Percentiles rank a stretch among this genome's conserved stretches.
Evolutionary conservation across 2,329 filamentous ascomycete species (phyloP).

Genomic region (Venturia asperata): DNA sequence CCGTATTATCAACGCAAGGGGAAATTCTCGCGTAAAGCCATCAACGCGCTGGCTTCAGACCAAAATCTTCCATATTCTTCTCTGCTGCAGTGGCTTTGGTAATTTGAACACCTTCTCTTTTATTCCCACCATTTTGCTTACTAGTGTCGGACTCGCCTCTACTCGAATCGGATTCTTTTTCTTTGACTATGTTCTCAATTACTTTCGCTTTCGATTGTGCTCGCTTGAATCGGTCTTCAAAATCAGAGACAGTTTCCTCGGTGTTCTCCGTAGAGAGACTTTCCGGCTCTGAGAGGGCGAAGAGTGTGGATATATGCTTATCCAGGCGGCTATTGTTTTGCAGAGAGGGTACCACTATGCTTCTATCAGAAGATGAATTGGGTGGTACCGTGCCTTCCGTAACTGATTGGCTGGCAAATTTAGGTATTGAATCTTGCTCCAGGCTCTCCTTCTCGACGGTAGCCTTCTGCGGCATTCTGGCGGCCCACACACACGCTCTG

Average conservation of each 20-base stretch:
- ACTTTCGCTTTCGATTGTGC: constrained; percentile 80
- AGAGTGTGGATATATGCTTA: constrained; percentile 69
- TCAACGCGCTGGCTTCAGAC: constrained; percentile 13
- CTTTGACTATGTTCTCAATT: constrained; percentile 62
- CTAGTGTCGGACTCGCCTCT: constrained; percentile 25
- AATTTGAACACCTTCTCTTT: not conserved
- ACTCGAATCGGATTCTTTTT: constrained; percentile 18
- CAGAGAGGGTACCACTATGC: constrained; percentile 39
- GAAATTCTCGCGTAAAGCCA: not conserved
- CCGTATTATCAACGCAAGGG: not conserved
- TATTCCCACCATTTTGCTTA: constrained; percentile 25
- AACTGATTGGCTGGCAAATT: constrained; percentile 16
- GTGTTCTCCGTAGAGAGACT: constrained; percentile 74
- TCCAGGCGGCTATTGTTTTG: constrained; percentile 57
- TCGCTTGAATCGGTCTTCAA: constrained; percentile 80
- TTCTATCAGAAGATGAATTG: constrained; percentile 2
- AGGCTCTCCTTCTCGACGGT: constrained; percentile 4
- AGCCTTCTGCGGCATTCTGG: constrained; percentile 47
- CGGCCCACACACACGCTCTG: constrained; percentile 75
- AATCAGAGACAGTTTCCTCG: constrained; percentile 83
- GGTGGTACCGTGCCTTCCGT: not conserved
- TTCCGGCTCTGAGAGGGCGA: constrained; percentile 69
- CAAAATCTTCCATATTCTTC: constrained; percentile 35
- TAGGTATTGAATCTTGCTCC: not conserved
- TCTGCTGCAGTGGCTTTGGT: constrained; percentile 24